Evolutionary conservation across 73 alveolate genomes (phyloP).

Genomic region (Paramecium caudatum): DNA sequence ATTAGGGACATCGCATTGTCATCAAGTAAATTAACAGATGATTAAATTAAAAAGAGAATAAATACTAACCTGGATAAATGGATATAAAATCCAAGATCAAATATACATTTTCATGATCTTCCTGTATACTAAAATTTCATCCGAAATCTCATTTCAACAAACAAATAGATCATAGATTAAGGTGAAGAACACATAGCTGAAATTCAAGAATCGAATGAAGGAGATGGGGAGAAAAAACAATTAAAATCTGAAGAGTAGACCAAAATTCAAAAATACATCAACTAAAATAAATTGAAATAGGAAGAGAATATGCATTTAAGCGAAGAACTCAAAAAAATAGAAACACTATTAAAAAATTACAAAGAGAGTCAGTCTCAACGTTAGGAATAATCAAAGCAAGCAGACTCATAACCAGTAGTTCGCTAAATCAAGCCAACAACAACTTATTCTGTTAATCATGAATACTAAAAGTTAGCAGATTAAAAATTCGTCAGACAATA

Average conservation of each 20-base stretch:
- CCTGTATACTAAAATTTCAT: conserved; percentile 1
- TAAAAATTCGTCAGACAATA: not conserved
- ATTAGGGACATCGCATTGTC: conserved; percentile 12
- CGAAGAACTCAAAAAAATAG: conserved; percentile 7
- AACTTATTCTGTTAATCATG: conserved; percentile 2
- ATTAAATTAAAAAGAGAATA: conserved; percentile 33
- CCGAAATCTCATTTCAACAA: not conserved
- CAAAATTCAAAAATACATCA: not conserved
- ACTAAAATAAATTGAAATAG: not conserved
- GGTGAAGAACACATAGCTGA: conserved; percentile 27
- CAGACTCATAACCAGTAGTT: not conserved
- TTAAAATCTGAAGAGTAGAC: conserved; percentile 28
- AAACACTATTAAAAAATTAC: not conserved
- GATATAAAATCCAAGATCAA: not conserved
- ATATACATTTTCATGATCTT: conserved; percentile 14
- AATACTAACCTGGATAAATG: not conserved
- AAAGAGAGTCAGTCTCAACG: not conserved
- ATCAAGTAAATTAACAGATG: not conserved
- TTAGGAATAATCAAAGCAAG: not conserved
- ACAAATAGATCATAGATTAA: not conserved
- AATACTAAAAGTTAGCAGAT: not conserved
- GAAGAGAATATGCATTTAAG: not conserved
- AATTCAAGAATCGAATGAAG: conserved; percentile 8
- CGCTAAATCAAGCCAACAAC: not conserved
- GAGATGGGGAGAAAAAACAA: conserved; percentile 1